Base-by-base conservation (phyloP, 495 filamentous ascomycete genomes). In the Trichoderma reesei region DNA sequence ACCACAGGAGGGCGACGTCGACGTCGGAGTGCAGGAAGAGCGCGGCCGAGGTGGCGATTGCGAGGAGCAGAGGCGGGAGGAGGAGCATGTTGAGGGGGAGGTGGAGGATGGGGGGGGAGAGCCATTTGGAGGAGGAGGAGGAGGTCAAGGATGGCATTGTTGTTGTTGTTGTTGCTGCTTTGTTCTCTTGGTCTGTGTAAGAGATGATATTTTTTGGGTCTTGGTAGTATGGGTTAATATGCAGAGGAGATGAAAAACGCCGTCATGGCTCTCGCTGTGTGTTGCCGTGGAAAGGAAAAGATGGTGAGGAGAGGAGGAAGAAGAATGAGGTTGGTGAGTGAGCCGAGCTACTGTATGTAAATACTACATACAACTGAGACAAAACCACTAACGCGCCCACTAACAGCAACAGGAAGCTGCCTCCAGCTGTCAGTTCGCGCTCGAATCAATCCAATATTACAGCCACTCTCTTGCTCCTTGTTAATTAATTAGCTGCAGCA, bases 1-100 rank as follows among this genome's bases (percentile, higher is more conserved):
- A 75, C 65, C 72, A 76, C 54, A 78, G 73, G 66, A 77, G 69
- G 63, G 71, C 67, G 36, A 70, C 65, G 74, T 76, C 74, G 54
- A 74, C 68, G 67, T 76, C 74, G 66, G 67, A 66, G 60, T 73
- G 69, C 3, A 61, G 41, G 63, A 71, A 70, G 67, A 77, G 68
- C 20, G 66, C 44, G 60, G 64, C 14, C 18, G 56, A 68, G 6
- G 75, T 73, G 16, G 65, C 64, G 63, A 73, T 10, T 64, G 74
- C 67, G 34, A 77, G 63, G 20, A 74, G 61, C 13, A 76, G 11
- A 33, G 73, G 75, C 8, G 67, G 18, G 11, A 76, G 61, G 61
- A 78, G 64, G 11, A 77, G 64, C 44, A 70, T 69, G 26, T 56
- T 54, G 37, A 77, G 67, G 10, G 67, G 60, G 56, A 71, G 60